Evolutionary conservation across 1,284 basidiomycete genomes (phyloP), one percentile per base, ranked within the genome.

Genomic region (Irpex rosettiformis): DNA sequence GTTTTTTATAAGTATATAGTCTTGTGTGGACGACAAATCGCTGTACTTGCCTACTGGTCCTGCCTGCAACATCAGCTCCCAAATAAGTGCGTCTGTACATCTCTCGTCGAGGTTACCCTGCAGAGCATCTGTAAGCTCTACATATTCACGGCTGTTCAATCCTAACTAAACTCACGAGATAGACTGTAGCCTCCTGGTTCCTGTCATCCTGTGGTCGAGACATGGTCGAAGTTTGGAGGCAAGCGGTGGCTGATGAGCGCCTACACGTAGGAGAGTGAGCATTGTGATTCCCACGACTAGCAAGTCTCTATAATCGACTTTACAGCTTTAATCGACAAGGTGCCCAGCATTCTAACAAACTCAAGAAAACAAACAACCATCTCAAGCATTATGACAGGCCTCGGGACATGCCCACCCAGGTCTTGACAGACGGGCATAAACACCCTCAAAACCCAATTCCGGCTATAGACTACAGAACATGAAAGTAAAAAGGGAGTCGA

Each of bases 31-130:
- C 11, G 28, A 55, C 16, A 49, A 49, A 3, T 6, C 25, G 24
- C 7, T n/a, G 6, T 57, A 80, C 91, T 71, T 70, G 94, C 95
- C 94, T 56, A 98, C 93, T 63, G 96, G 96, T 4, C 96, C 96
- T 10, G 96, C 96, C 77, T 98, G 96, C 61, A 98, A 77, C 96
- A 99, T 99, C 53, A 99, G 79, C 77, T 99, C 96, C 96, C 96
- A 99, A 62, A 99, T 80, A 63, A 99, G 80, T 49, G 95, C 93
- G 72, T 99, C 96, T 6, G 92, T 85, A 69, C 92, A 94, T 58
- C 94, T 84, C 73, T 98, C 97, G 69, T 99, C 96, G 37, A 99
- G 82, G 73, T 99, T 99, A 62, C 96, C 96, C 94, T 96, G 64
- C 28, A 6, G 45, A 16, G 21, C 43, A 18, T 47, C 21, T 7